These are phyloP conservation scores for Fragaria nilgerrensis DNA, from an alignment of 306 rosid genomes.

Conservation along the genomic window DNA sequence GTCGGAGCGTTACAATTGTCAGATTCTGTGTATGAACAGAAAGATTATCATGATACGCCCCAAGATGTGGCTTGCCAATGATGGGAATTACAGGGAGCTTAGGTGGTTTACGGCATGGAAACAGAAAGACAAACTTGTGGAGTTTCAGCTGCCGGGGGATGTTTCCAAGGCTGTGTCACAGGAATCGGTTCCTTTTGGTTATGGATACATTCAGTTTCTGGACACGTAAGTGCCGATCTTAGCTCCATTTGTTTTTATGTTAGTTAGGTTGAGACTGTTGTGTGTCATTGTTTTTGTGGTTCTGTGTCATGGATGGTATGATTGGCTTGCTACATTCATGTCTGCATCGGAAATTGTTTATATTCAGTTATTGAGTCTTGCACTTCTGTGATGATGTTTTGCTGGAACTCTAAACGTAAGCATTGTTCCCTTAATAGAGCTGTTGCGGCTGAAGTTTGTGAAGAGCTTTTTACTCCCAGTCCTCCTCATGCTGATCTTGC, in stretches of 20 bases:
- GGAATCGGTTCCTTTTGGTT: constrained; percentile 76
- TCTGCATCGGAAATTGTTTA: neutral
- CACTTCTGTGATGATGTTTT: constrained; percentile 18
- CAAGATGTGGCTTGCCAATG: constrained; percentile 95
- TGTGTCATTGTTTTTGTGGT: neutral
- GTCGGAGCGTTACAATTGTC: constrained; percentile 91
- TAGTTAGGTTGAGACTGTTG: neutral
- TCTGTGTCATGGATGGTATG: neutral
- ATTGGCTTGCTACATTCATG: neutral
- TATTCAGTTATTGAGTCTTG: neutral
- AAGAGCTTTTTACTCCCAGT: constrained; percentile 73
- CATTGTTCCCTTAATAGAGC: constrained; percentile 50
- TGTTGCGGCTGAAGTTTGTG: constrained; percentile 94
- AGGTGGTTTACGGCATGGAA: constrained; percentile 99
- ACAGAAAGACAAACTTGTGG: constrained; percentile 58
- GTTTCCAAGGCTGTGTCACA: constrained; percentile 67
- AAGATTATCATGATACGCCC: constrained; percentile 85
- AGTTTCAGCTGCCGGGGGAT: constrained; percentile 73
- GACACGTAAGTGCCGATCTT: constrained; percentile 71
- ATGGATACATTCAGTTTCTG: constrained; percentile 76
- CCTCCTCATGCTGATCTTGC: constrained; percentile 94
- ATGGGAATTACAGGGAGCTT: constrained; percentile 94
- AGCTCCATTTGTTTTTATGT: constrained; percentile 8
- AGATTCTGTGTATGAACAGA: constrained; percentile 68
- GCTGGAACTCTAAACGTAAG: constrained; percentile 25